phyloP scores from a whole-genome alignment of 495 filamentous ascomycete species.

The Talaromyces liani region DNA sequence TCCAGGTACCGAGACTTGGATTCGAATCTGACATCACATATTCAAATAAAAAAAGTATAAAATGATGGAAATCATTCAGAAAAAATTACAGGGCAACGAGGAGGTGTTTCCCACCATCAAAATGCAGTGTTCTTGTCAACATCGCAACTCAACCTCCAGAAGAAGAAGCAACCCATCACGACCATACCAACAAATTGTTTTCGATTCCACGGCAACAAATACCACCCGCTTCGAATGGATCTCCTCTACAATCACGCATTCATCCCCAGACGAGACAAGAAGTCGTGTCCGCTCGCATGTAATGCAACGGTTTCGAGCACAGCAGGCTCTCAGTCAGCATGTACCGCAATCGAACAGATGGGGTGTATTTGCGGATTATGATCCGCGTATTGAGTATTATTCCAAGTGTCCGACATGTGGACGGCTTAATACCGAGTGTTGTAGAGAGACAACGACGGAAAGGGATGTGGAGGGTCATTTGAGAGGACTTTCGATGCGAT shows the following conservation, averaged over 20 bases:
- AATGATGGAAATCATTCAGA: neutral
- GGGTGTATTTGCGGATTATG: neutral
- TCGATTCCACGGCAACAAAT: neutral
- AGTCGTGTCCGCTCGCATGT: constrained; percentile 1
- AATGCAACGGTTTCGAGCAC: constrained; percentile 1
- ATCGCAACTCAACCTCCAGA: neutral
- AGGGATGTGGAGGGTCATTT: neutral
- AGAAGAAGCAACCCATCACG: neutral
- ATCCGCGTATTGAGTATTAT: neutral
- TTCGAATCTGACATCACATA: neutral
- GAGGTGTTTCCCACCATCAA: neutral
- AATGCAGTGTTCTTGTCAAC: neutral
- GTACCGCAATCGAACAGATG: neutral
- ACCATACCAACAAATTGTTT: neutral
- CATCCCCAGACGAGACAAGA: neutral
- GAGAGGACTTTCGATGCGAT: neutral
- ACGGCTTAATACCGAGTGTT: neutral
- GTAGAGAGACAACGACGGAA: neutral
- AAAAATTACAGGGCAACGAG: too few species aligned
- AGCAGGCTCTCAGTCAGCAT: neutral
- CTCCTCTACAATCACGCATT: neutral
- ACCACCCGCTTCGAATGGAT: neutral
- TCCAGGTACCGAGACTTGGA: neutral
- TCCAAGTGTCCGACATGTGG: neutral
- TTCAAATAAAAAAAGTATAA: constrained; percentile 5